Evolutionary conservation across 1,139 yeast species (phyloP), one percentile per base, ranked within the genome.

Genomic region (Saccharomyces pastorianus): DNA sequence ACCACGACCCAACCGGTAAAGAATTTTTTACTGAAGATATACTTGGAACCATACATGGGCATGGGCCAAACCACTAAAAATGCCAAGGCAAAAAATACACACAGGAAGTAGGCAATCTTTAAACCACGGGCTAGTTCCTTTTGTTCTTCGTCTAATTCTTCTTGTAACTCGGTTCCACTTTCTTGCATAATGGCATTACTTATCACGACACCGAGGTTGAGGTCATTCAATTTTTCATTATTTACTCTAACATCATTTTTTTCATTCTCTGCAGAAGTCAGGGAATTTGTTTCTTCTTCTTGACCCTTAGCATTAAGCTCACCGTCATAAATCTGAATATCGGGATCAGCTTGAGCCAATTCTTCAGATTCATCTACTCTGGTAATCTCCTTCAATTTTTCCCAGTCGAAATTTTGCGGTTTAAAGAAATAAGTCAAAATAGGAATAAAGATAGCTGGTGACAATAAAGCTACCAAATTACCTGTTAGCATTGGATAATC

Each of bases 401-500:
- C 75, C 82, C 88, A 90, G 71, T 90, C 88, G 63, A 84, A 90
- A 66, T 86, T 78, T 61, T 84, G 90, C n/a, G 86, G 84, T 59
- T 82, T 82, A 67, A 83, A 82, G 7, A 74, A 70, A 49, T 76
- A 74, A 0, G 95, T 86, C 53, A 90, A 73, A 5, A 85, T 63
- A 13, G 95, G 91, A 53, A 84, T 75, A 56, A 84, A 75, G 23
- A 90, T 69, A 34, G 80, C 64, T n/a, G 96, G 96, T 1, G 90
- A 79, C 53, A 83, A 76, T 58, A 90, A 73, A 0, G 96, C 93
- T 53, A 88, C 89, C 49, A 88, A 82, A 66, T 88, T 89, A 55
- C 96, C 96, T 25, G 87, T 83, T 59, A 88, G 76, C 95, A 88
- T 88, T 29, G 96, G 85, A 67, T 85, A 79, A 67, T 88, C 93